Evolutionary conservation across 2,329 filamentous ascomycete species (phyloP), one percentile per base, ranked within the genome.

Genomic region (Talaromyces sp.): DNA sequence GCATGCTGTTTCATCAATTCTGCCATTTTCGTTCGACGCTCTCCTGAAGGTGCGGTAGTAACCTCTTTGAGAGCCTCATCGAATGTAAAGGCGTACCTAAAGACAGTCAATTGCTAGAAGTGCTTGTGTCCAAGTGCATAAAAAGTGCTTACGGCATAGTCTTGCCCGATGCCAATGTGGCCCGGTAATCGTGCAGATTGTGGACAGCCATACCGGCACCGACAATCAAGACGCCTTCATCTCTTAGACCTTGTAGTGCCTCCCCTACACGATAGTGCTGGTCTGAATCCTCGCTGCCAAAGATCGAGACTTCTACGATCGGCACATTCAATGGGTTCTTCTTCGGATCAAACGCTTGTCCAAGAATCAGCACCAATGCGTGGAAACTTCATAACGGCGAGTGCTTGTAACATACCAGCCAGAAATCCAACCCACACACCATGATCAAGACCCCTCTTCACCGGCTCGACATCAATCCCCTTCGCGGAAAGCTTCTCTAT

Each of bases 161-260:
- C 39, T 57, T 35, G 21, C 46, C 57, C 6, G 62, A 39, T 46
- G 37, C 23, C 42, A 44, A 48, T n/a, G 46, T 60, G 18, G 21
- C 28, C 18, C 76, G 76, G 67, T 85, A 58, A 66, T 89, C 84
- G 1, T 84, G 80, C 39, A 90, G 77, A 67, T 90, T 90, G 68
- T 90, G 88, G 23, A 90, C 89, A 0, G 88, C 87, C 88, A 92
- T 91, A 11, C 89, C 89, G 0, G 88, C 88, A 25, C 84, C 84
- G 52, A 92, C 84, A 64, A 92, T 86, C 56, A 88, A 80, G 58
- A 91, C 81, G 18, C 84, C 84, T 60, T 90, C 83, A 16, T 89
- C 85, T 16, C 90, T 83, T 1, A 92, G 81, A n/a, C 81, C 75
- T 8, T 84, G 77, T 1, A 92, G 79, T 1, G 89, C 88, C 63